These are phyloP conservation scores for Arthrobotrys megalospora DNA, from an alignment of 2,329 filamentous ascomycete species.

Conservation along the genomic window DNA sequence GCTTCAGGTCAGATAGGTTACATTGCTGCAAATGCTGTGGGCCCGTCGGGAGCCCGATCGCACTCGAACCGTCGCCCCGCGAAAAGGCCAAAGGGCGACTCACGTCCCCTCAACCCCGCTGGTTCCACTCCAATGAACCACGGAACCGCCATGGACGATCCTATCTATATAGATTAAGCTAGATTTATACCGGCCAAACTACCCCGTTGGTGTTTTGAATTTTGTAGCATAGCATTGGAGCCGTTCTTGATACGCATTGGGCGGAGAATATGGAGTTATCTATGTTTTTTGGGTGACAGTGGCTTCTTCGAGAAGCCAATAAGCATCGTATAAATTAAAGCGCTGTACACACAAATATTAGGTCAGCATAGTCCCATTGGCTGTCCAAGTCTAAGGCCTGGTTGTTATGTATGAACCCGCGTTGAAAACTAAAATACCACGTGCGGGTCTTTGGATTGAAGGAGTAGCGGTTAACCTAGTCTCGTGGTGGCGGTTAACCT, in stretches of 20 bases:
- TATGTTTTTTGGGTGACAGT: not conserved
- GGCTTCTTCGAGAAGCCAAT: not conserved
- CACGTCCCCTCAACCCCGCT: not conserved
- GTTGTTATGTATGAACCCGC: not conserved
- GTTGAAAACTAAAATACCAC: not conserved
- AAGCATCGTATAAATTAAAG: not conserved
- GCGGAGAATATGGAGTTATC: constrained; percentile 2
- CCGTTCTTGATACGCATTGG: not conserved
- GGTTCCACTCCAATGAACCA: not conserved
- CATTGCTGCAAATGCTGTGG: not conserved
- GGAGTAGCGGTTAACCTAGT: constrained; percentile 23
- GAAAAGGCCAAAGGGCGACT: not conserved
- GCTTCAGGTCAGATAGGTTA: not conserved
- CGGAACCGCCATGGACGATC: constrained; percentile 9
- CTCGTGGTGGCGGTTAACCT: constrained; percentile 22
- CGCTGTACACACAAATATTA: too few relatives aligned
- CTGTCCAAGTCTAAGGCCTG: too few relatives aligned
- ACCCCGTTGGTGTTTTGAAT: not conserved
- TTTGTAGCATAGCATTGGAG: constrained; percentile 5
- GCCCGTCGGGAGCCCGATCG: not conserved
- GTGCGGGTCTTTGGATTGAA: not conserved
- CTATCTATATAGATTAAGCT: constrained; percentile 28
- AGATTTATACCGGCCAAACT: not conserved
- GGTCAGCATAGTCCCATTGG: not conserved
- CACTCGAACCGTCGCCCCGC: not conserved